Conservation (phyloP, 768 basidiomycete genomes). For the Hypholoma fasciculare region DNA sequence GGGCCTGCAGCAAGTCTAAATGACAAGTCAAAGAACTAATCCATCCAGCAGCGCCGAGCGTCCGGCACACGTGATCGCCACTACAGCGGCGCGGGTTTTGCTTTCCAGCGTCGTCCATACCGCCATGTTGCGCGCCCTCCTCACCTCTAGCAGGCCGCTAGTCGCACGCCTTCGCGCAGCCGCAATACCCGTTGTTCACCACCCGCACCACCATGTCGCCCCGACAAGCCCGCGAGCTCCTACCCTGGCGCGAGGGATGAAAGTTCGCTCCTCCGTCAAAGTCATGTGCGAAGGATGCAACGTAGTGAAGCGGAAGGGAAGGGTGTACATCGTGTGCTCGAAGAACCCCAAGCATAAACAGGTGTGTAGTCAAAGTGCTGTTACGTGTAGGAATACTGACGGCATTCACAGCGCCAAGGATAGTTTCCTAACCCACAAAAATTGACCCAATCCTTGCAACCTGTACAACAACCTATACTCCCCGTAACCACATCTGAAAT, state of each 20-base stretch:
- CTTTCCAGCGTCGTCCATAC: not conserved
- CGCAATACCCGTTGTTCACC: constrained; percentile 27
- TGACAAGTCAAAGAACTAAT: not conserved
- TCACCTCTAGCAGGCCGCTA: constrained; percentile 64
- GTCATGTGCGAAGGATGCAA: constrained; percentile 93
- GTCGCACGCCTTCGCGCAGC: constrained; percentile 47
- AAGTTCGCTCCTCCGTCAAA: constrained; percentile 94
- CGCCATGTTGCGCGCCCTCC: constrained; percentile 64
- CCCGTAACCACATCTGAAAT: constrained; percentile 93
- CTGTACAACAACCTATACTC: constrained; percentile 11
- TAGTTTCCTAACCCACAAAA: constrained; percentile 26
- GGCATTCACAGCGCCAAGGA: constrained; percentile 59
- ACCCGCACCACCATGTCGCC: constrained; percentile 31
- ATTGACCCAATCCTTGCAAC: constrained; percentile 1
- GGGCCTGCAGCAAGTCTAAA: not conserved
- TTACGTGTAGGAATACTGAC: constrained; percentile 2
- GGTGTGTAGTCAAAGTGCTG: constrained; percentile 43
- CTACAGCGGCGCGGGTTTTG: not conserved
- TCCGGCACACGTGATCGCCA: not conserved
- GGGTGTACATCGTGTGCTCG: constrained; percentile 89
- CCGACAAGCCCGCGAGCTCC: constrained; percentile 27
- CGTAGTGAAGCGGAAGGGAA: constrained; percentile 85
- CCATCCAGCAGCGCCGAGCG: no score
- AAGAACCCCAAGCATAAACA: constrained; percentile 98
- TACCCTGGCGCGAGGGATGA: constrained; percentile 76